Conservation (phyloP, 2,329 filamentous ascomycete genomes). For the Epichloe glyceriae region DNA sequence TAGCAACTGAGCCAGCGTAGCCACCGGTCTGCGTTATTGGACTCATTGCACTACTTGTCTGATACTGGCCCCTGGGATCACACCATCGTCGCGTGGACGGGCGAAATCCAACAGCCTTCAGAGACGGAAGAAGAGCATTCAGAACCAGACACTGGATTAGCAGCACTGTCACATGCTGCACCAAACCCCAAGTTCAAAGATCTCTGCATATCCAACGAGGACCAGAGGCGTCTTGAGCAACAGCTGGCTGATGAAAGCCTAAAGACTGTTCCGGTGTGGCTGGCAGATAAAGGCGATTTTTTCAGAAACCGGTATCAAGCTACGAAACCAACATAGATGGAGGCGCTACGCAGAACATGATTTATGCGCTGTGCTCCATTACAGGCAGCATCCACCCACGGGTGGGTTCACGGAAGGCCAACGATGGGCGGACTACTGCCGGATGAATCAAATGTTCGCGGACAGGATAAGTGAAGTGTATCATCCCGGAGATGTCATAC, state of each 20-base stretch:
- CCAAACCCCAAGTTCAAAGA: slow-evolving; percentile 2
- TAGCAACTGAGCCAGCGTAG: slow-evolving; percentile 34
- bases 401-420: slow-evolving; percentile 67
- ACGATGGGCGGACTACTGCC: slow-evolving; percentile 86
- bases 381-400: slow-evolving; percentile 81
- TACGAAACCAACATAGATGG: slow-evolving; percentile 78
- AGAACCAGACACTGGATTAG: neutral
- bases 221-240: slow-evolving; percentile 59
- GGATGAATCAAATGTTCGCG: slow-evolving; percentile 83
- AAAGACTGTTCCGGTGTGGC: slow-evolving; percentile 76
- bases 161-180: neutral
- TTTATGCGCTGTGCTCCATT: slow-evolving; percentile 85
- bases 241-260: slow-evolving; percentile 61
- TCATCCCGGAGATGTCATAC: slow-evolving; percentile 78
- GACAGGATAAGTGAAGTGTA: slow-evolving; percentile 77
- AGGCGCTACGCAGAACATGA: slow-evolving; percentile 80
- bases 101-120: slow-evolving; percentile 46
- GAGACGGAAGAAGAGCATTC: slow-evolving; percentile 13
- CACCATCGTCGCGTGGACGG: slow-evolving; percentile 86
- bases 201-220: slow-evolving; percentile 39
- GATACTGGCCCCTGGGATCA: slow-evolving; percentile 78
- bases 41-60: slow-evolving; percentile 76
- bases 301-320: slow-evolving; percentile 29
- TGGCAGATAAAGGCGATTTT: slow-evolving; percentile 63
- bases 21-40: slow-evolving; percentile 81